These are phyloP conservation scores for Schwanniomyces vanrijiae DNA, from an alignment of 805 yeast genomes.

Conservation along the genomic window DNA sequence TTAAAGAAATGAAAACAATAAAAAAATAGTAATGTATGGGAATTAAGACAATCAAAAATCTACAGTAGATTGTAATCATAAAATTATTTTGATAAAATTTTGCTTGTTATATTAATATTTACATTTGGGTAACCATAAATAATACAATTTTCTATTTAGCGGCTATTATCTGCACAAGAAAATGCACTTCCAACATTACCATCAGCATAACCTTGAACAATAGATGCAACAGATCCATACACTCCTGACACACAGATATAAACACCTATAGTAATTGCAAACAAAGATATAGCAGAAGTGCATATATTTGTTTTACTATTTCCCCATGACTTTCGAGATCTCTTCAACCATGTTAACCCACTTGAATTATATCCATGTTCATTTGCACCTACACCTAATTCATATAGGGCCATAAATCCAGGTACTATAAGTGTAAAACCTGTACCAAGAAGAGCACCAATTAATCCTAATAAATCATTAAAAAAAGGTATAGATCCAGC, in stretches of 20 bases:
- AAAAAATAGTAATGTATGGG: too few species aligned
- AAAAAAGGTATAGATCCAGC: constrained; percentile 12
- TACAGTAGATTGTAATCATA: too few species aligned
- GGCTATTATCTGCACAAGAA: constrained; percentile 10
- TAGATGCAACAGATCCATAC: constrained; percentile 9
- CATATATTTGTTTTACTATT: not conserved
- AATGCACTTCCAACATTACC: constrained; percentile 8
- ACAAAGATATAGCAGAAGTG: not conserved
- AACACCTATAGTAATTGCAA: constrained; percentile 5
- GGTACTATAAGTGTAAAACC: constrained; percentile 8
- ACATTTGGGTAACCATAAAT: too few species aligned
- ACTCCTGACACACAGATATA: constrained; percentile 8
- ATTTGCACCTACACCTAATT: constrained; percentile 4
- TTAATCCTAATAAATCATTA: constrained; percentile 8
- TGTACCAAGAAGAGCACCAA: constrained; percentile 11
- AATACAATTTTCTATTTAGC: not conserved
- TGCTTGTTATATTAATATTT: too few species aligned
- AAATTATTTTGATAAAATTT: too few species aligned
- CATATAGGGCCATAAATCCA: constrained; percentile 8
- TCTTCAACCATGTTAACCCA: not conserved
- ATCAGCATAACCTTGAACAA: constrained; percentile 6
- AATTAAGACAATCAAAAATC: too few species aligned
- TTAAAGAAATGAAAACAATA: too few species aligned
- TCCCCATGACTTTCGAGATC: too few species aligned
- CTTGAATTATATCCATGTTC: not conserved